Conservation (phyloP, 1,139 yeast genomes). For the Hansenula sp. region DNA sequence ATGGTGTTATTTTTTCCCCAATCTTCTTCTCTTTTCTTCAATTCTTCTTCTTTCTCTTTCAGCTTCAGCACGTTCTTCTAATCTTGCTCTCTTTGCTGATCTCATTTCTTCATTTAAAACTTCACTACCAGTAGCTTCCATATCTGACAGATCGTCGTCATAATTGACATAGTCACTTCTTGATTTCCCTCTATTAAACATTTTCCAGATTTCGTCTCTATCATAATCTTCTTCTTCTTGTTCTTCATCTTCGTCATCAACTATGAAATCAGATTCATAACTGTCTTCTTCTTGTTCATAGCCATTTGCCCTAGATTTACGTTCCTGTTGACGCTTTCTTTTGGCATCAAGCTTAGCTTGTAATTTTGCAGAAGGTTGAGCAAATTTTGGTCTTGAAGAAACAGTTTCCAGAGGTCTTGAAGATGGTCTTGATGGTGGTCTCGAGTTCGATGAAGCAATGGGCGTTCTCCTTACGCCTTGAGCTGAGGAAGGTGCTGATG, state of each 20-base stretch:
- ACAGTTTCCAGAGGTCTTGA: not conserved
- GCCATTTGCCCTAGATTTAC: slow-evolving; percentile 17
- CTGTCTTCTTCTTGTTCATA: slow-evolving; percentile 25
- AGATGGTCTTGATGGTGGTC: not conserved
- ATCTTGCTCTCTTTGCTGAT: slow-evolving; percentile 55
- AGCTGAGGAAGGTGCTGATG: not conserved
- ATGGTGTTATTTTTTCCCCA: slow-evolving; percentile 10
- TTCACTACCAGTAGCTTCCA: slow-evolving; percentile 94
- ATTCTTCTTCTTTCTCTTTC: slow-evolving; percentile 49
- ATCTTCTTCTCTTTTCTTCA: slow-evolving; percentile 36
- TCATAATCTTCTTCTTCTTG: slow-evolving; percentile 47
- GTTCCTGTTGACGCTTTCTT: slow-evolving; percentile 14
- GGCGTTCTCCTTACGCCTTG: not conserved
- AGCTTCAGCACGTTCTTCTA: slow-evolving; percentile 64
- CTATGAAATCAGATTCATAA: slow-evolving; percentile 46
- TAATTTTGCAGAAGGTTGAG: slow-evolving; percentile 31
- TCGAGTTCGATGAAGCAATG: slow-evolving; percentile 2
- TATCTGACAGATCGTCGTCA: slow-evolving; percentile 65
- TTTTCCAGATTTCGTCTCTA: slow-evolving; percentile 84
- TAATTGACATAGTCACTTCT: slow-evolving; percentile 40
- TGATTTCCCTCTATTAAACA: slow-evolving; percentile 65
- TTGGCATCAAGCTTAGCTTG: slow-evolving; percentile 24
- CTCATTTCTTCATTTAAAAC: slow-evolving; percentile 74
- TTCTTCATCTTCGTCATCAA: slow-evolving; percentile 41
- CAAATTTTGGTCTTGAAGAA: slow-evolving; percentile 15